Conservation (phyloP, 2,329 filamentous ascomycete genomes). For the Paracoccidioides lutzii region DNA sequence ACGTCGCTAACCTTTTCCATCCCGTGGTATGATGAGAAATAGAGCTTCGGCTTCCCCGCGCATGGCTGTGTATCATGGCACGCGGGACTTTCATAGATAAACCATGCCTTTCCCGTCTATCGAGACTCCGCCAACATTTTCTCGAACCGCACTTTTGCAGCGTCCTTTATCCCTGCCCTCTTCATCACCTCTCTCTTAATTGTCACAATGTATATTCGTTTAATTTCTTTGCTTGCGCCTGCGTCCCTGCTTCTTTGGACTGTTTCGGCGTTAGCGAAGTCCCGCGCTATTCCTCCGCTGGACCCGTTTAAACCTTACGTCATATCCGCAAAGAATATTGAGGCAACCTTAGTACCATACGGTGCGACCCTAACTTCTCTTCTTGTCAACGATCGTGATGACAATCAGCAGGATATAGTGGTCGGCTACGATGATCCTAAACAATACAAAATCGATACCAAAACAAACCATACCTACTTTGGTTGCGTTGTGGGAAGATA, state of each 20-base stretch:
- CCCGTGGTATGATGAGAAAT: background rate
- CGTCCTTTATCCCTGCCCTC: background rate
- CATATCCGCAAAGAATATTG: conserved; percentile 36
- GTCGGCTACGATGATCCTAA: conserved; percentile 38
- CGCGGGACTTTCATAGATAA: background rate
- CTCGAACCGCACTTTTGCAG: conserved; percentile 3
- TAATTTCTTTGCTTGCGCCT: background rate
- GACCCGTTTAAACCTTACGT: conserved; percentile 33
- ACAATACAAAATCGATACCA: conserved; percentile 32
- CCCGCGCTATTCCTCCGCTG: conserved; percentile 1
- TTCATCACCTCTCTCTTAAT: conserved; percentile 1
- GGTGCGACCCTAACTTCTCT: conserved; percentile 36
- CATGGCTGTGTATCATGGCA: background rate
- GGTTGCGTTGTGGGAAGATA: conserved; percentile 39
- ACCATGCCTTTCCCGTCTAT: no score
- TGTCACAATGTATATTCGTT: background rate
- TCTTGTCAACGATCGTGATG: conserved; percentile 39
- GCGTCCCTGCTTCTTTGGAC: background rate
- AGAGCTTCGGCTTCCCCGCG: background rate
- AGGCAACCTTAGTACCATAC: conserved; percentile 36
- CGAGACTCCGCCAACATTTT: background rate
- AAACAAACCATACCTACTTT: conserved; percentile 37
- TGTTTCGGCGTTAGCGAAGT: background rate
- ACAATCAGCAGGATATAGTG: conserved; percentile 36
- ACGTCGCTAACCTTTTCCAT: background rate